Conservation (phyloP, 1,284 basidiomycete species). For the Lentinula novae-zelandiae region DNA sequence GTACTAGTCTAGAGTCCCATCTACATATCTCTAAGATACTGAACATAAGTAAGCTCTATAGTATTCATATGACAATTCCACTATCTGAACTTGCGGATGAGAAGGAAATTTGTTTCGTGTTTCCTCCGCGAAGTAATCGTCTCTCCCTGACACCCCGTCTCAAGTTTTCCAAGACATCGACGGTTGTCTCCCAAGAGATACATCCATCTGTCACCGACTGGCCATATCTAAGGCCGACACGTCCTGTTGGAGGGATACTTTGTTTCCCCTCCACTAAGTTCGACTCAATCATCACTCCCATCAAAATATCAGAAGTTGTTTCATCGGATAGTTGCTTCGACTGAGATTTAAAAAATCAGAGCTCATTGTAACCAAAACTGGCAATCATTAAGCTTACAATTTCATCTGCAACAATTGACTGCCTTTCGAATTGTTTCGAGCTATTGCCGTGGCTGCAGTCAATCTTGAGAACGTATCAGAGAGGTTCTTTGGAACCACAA, state of each 20-base stretch:
- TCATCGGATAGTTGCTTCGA: conserved; percentile 63
- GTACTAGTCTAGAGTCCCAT: too few species aligned
- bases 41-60: not conserved
- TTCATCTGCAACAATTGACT: conserved; percentile 51
- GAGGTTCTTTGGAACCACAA: conserved; percentile 32
- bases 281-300: conserved; percentile 96
- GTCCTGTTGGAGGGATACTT: conserved; percentile 71
- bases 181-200: conserved; percentile 86
- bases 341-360: conserved; percentile 65
- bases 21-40: too few species aligned
- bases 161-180: conserved; percentile 26
- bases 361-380: conserved; percentile 52
- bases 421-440: conserved; percentile 81
- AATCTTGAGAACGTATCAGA: conserved; percentile 74
- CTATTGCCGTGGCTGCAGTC: conserved; percentile 83
- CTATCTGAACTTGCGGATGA: not conserved
- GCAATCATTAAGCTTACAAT: conserved; percentile 12
- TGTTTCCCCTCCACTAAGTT: conserved; percentile 88
- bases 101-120: not conserved
- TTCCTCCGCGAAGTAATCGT: not conserved
- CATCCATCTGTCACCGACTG: conserved; percentile 93
- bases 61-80: not conserved
- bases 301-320: conserved; percentile 81
- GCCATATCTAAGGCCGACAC: conserved; percentile 70
- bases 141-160: not conserved